Percentiles rank a stretch among this genome's conserved stretches.
phyloP scores from a whole-genome alignment of 495 filamentous ascomycete species.

The Aspergillus indologenus region DNA sequence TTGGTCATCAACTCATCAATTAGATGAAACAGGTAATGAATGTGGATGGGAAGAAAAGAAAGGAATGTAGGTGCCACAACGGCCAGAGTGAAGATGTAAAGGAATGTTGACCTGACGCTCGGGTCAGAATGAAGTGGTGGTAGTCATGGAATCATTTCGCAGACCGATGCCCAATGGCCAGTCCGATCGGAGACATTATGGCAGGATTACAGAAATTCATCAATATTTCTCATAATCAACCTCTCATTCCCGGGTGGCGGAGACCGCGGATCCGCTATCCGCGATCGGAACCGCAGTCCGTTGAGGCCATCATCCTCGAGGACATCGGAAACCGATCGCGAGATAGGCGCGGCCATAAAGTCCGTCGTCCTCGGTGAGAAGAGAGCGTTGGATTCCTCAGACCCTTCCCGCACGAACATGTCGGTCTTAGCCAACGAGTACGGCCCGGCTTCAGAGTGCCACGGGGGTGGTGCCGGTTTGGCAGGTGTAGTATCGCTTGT shows the following conservation, averaged over 20 bases:
- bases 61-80: constrained; percentile 2
- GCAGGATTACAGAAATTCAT: constrained; percentile 47
- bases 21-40: constrained; percentile 19
- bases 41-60: constrained; percentile 12
- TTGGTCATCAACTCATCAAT: constrained; percentile 42
- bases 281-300: constrained; percentile 28
- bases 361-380: constrained; percentile 51
- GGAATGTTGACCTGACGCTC: background rate
- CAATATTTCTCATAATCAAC: constrained; percentile 53
- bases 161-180: constrained; percentile 1
- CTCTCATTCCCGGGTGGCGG: constrained; percentile 45
- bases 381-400: constrained; percentile 32
- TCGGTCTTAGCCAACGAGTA: constrained; percentile 35
- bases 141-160: constrained; percentile 38
- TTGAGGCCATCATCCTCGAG: constrained; percentile 28
- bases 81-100: constrained; percentile 16
- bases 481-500: constrained; percentile 13
- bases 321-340: constrained; percentile 34
- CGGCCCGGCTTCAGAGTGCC: constrained; percentile 8
- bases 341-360: constrained; percentile 41
- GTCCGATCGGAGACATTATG: constrained; percentile 10
- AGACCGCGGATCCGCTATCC: constrained; percentile 47
- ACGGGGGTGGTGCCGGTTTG: constrained; percentile 10
- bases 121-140: background rate
- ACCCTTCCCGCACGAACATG: constrained; percentile 37